phyloP scores from a whole-genome alignment of 495 filamentous ascomycete species.

The Talaromyces borbonicus region DNA sequence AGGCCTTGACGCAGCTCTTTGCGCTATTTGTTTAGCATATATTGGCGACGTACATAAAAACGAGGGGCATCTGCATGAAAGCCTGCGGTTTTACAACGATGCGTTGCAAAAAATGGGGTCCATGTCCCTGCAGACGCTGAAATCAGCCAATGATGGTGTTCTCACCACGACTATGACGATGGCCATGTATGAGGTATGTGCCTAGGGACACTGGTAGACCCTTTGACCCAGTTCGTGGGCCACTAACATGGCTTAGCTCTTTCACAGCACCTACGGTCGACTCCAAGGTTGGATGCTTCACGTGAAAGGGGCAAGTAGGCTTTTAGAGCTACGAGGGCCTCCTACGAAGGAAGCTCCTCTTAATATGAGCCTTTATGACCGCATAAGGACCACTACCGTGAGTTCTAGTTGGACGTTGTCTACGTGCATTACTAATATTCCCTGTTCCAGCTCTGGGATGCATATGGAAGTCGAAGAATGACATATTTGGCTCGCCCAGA shows the following conservation, averaged over 20 bases:
- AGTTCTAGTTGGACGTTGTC: neutral
- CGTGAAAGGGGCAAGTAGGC: constrained; percentile 4
- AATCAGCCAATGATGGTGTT: constrained; percentile 6
- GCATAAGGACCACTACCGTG: constrained; percentile 5
- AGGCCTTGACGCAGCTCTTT: constrained; percentile 1
- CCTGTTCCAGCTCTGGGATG: neutral
- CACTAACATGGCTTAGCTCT: neutral
- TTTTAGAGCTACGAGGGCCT: constrained; percentile 5
- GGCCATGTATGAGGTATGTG: constrained; percentile 7
- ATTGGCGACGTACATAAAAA: neutral
- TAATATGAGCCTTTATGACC: constrained; percentile 6
- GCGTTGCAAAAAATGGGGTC: constrained; percentile 1
- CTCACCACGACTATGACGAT: constrained; percentile 6
- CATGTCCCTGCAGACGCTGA: constrained; percentile 1
- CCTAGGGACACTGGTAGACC: neutral
- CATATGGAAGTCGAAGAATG: constrained; percentile 4
- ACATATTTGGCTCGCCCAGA: constrained; percentile 1
- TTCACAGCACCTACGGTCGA: constrained; percentile 4
- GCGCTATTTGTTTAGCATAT: constrained; percentile 4
- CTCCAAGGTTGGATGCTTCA: constrained; percentile 8
- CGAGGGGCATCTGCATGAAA: constrained; percentile 4
- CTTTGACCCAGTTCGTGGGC: neutral
- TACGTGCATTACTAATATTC: no score
- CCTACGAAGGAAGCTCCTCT: constrained; percentile 3
- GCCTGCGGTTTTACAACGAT: constrained; percentile 3